Base-by-base conservation (phyloP, 2,329 filamentous ascomycete species). In the Alternaria ethzedia region DNA sequence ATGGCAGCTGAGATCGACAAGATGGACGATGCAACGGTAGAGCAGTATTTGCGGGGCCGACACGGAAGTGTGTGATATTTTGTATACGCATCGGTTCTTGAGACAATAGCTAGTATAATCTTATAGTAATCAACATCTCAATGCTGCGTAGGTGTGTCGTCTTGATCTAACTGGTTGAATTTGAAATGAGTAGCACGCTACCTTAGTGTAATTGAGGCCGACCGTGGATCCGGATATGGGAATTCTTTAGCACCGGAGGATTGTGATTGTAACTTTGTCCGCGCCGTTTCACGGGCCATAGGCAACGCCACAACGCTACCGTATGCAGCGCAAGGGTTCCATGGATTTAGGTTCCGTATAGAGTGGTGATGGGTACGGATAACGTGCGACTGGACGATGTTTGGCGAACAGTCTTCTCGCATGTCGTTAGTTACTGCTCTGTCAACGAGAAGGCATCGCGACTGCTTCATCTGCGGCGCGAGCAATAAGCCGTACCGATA, bases 361-460 rank as follows among this genome's bases (percentile, higher is more conserved):
- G 36, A 41, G 36, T 41, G 15, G 0, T 41, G 32, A 41, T 17
- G 7, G 7, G 7, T 41, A 41, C 36, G 36, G 36, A 41, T 41
- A 4, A 41, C 9, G n/a, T 6, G 3, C 36, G 36, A 41, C 36
- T 6, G n/a, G 36, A 17, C 5, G 15, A 6, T 41, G 36, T 41
- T 41, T 41, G 36, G 9, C 36, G 36, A 41, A 41, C 36, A 11
- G 36, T 41, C 15, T 41, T 17, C 36, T 17, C 15, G 36, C 36
- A 41, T 17, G 1, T 10, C 36, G 0, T 41, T 1, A 11, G 36
- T 17, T 41, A 3, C 15, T 41, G 0, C n/a, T 41, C 36, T 6
- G 10, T 41, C 9, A 2, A 60, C 0, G 87, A 88, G 4, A 6
- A 41, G 0, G 87, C 88, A 41, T 86, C 85, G 43, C 87, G 81